Conservation (phyloP, 2,329 filamentous ascomycete genomes). For the Fusarium fujikuroi region DNA sequence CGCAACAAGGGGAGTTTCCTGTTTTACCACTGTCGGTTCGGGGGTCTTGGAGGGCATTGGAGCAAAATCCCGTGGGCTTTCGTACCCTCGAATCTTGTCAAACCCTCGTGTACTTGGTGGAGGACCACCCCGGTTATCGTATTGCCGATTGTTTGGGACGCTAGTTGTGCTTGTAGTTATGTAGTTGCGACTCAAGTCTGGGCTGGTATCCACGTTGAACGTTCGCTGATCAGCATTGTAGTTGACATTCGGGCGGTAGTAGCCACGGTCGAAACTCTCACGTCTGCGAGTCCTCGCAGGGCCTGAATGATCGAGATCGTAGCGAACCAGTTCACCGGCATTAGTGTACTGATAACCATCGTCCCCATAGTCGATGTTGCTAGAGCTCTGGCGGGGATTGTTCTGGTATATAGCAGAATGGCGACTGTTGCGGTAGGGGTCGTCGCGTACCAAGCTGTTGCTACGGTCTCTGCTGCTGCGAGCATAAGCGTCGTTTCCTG, state of each 20-base stretch:
- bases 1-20: constrained; percentile 20
- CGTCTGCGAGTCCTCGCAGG: constrained; percentile 56
- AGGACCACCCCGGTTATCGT: constrained; percentile 62
- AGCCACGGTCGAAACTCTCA: constrained; percentile 66
- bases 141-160: constrained; percentile 45
- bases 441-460: constrained; percentile 56
- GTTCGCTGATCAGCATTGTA: constrained; percentile 58
- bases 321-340: constrained; percentile 68
- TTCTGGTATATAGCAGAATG: constrained; percentile 59
- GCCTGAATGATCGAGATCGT: constrained; percentile 67
- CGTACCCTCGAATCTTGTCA: constrained; percentile 69
- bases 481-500: constrained; percentile 63
- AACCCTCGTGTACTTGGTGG: constrained; percentile 77
- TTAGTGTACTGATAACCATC: constrained; percentile 73
- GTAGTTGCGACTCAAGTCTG: constrained; percentile 58
- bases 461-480: constrained; percentile 62
- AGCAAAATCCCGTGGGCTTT: constrained; percentile 58
- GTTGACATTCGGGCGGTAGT: constrained; percentile 66
- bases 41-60: constrained; percentile 55
- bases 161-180: constrained; percentile 45
- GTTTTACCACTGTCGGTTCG: constrained; percentile 45
- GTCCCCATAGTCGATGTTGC: constrained; percentile 64
- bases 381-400: constrained; percentile 55
- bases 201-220: constrained; percentile 59
- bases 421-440: constrained; percentile 60